phyloP scores from a whole-genome alignment of 345 rosid species.

The Euphorbia lathyris region DNA sequence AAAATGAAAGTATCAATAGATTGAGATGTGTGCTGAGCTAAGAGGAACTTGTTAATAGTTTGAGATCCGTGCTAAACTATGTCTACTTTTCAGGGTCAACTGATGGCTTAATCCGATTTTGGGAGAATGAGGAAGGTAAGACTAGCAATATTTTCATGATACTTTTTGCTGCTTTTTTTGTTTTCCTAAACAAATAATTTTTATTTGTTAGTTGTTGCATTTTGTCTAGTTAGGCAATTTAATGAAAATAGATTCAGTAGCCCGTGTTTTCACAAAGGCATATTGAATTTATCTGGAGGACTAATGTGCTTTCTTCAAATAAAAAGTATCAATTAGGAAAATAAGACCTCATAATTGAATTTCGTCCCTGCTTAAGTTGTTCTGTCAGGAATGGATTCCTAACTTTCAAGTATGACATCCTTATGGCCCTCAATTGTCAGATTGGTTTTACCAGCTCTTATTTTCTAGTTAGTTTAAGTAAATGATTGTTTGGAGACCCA shows the following conservation, averaged over 20 bases:
- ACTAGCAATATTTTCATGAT: neutral
- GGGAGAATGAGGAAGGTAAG: slow-evolving; percentile 96
- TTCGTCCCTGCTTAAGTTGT: neutral
- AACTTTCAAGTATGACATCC: neutral
- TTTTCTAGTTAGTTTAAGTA: neutral
- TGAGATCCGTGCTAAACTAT: slow-evolving; percentile 14
- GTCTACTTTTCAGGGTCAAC: slow-evolving; percentile 67
- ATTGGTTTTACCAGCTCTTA: neutral
- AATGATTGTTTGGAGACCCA: neutral
- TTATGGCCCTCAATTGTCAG: neutral
- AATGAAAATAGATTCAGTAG: neutral
- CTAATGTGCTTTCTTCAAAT: neutral
- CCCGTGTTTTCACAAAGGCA: neutral
- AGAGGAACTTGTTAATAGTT: slow-evolving; percentile 1
- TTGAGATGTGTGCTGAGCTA: slow-evolving; percentile 1
- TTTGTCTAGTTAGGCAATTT: neutral
- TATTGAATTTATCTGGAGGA: neutral
- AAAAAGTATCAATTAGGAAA: neutral
- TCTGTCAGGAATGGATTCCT: neutral
- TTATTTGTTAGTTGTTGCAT: neutral
- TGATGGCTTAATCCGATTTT: slow-evolving; percentile 96
- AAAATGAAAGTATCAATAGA: neutral
- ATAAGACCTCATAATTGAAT: neutral
- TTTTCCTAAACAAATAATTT: neutral
- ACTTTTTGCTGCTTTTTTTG: neutral